Base-by-base conservation (phyloP, 306 rosid genomes). In the Medicago lupulina region DNA sequence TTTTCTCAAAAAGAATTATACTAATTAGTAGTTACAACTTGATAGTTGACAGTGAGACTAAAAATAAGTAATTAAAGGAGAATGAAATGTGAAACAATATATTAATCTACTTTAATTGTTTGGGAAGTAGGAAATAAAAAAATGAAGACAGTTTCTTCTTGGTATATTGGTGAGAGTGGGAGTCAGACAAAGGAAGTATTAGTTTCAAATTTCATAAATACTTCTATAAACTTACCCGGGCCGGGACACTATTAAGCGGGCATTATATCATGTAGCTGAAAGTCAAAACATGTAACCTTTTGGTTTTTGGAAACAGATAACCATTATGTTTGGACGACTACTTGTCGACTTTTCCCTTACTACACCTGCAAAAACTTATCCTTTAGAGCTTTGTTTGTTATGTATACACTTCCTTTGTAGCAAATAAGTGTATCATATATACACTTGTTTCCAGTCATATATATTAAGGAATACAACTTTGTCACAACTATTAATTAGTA, bases 311-410 rank as follows among this genome's bases (percentile, higher is more conserved):
- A 41, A 47, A 50, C 41, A 64, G 17, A 58, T 44, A 21, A 28
- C 34, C 58, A 18, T 63, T 71, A 34, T 28, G 49, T 71, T 63
- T 58, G 59, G 39, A 14, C 38, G 9, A 47, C n/a, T 25, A 25
- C 9, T 38, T 19, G 31, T 70, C 70, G 40, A 15, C 28, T 46
- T 23, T 70, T 62, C 43, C 47, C 39, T 51, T 39, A 8, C 65
- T 28, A 31, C 57, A 64, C 58, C 65, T 36, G 78, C 71, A n/a
- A 13, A 76, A 78, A 46, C 44, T 44, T 50, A 51, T 28, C 63
- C 38, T 10, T 16, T 6, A 10, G 34, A 23, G 34, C 8, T 40
- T 40, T 34, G 38, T 34, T 4, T 1, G 7, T 34, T 34, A 34
- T 34, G 38, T 5, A 34, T 34, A 4, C 38, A 4, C 38, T 34